Conservation (phyloP, 2,329 filamentous ascomycete species). For the Madurella mycetomatis region DNA sequence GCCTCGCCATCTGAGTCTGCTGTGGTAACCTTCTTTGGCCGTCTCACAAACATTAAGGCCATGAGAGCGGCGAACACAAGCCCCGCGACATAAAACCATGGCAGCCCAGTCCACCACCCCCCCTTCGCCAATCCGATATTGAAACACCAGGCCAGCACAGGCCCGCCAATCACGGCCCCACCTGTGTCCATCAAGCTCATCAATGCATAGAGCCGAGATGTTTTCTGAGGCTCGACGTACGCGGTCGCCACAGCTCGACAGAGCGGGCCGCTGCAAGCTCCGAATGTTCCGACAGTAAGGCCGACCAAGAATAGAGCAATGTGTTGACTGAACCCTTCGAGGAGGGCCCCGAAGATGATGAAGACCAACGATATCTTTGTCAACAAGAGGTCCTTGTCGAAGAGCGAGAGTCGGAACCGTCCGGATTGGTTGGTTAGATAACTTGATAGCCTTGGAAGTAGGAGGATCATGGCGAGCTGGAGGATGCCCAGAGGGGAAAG, state of each 20-base stretch:
- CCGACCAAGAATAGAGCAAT: conserved; percentile 18
- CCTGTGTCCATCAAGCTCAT: conserved; percentile 22
- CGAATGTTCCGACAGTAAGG: conserved; percentile 16
- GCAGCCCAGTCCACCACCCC: conserved; percentile 18
- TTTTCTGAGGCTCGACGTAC: conserved; percentile 21
- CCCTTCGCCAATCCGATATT: conserved; percentile 13
- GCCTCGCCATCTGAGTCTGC: not conserved
- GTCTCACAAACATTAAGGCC: conserved; percentile 14
- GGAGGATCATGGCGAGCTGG: conserved; percentile 17
- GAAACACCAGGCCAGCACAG: conserved; percentile 21
- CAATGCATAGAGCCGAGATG: conserved; percentile 20
- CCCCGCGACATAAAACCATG: conserved; percentile 22
- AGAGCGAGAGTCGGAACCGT: conserved; percentile 17
- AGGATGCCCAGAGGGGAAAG: conserved; percentile 18
- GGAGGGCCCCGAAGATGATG: conserved; percentile 11
- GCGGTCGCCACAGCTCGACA: conserved; percentile 18
- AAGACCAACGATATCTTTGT: conserved; percentile 15
- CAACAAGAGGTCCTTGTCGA: conserved; percentile 19
- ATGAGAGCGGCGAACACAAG: conserved; percentile 8
- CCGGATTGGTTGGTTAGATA: conserved; percentile 14
- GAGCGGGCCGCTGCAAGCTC: conserved; percentile 13
- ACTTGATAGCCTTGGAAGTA: conserved; percentile 11
- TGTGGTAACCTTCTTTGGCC: not conserved
- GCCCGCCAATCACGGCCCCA: conserved; percentile 19
- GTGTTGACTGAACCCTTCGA: conserved; percentile 18